Evolutionary conservation across 495 filamentous ascomycete species (phyloP).

Genomic region (Penicillium cataractarum): DNA sequence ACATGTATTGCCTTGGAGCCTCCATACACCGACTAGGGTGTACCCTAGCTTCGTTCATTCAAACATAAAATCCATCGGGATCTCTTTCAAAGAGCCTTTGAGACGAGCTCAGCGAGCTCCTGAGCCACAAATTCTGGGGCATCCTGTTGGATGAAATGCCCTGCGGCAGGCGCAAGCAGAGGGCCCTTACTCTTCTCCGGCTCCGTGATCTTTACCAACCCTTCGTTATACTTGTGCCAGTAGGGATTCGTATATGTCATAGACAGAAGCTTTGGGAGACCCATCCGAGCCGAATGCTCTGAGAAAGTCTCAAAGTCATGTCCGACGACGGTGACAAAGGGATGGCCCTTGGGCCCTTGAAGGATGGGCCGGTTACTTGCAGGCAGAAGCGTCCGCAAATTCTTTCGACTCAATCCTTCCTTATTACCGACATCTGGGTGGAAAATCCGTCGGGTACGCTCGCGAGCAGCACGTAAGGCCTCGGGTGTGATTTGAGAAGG

Average conservation of each 20-base stretch:
- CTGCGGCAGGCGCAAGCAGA: slow-evolving; percentile 55
- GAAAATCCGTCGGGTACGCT: slow-evolving; percentile 47
- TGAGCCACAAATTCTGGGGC: slow-evolving; percentile 58
- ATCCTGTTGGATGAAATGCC: slow-evolving; percentile 67
- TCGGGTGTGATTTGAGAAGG: slow-evolving; percentile 49
- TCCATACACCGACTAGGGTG: neutral
- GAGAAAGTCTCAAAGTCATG: slow-evolving; percentile 65
- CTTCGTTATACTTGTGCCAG: slow-evolving; percentile 62
- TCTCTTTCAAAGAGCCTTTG: slow-evolving; percentile 8
- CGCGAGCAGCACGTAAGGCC: slow-evolving; percentile 49
- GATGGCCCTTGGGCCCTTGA: slow-evolving; percentile 38
- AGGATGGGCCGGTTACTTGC: slow-evolving; percentile 50
- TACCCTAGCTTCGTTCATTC: neutral
- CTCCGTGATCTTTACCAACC: slow-evolving; percentile 51
- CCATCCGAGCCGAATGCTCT: slow-evolving; percentile 43
- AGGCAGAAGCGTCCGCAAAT: slow-evolving; percentile 54
- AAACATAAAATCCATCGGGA: neutral
- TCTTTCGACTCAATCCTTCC: slow-evolving; percentile 59
- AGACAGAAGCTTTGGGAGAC: slow-evolving; percentile 45
- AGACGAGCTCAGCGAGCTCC: slow-evolving; percentile 47
- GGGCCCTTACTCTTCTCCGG: slow-evolving; percentile 45
- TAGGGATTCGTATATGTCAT: slow-evolving; percentile 56
- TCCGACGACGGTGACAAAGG: slow-evolving; percentile 59
- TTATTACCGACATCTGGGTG: slow-evolving; percentile 56
- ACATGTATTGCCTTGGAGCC: neutral